Evolutionary conservation across 176 grass and related monocot species (phyloP), one percentile per base, ranked within the genome.

Genomic region (Urochloa ruziziensis): DNA sequence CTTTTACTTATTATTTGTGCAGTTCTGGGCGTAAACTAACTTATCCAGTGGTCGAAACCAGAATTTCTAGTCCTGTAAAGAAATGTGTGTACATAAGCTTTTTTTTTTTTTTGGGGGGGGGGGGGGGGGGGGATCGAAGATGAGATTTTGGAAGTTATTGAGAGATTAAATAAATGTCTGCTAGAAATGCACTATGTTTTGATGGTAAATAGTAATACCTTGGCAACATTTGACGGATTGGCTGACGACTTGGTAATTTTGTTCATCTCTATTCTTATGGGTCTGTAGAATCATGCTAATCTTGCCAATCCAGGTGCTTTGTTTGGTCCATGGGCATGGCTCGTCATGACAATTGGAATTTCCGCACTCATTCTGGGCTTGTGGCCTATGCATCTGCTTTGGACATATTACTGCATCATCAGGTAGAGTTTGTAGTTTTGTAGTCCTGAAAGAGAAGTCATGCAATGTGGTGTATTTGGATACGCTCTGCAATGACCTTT

Each of bases 371-470:
- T 93, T 72, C 32, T 98, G 13, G 93, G 93, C 53, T 80, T 98
- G 60, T 98, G 96, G 96, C 96, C 93, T 70, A 62, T 64, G 35
- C 96, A 98, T 86, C 62, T 85, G 17, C 74, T 98, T 80, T 98
- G 96, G 96, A 98, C 93, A 76, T 94, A 86, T 81, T 98, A 94
- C 96, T 94, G 91, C 80, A 79, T 98, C 82, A 75, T 91, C 71
- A 95, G 96, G 93, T 95, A 93, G 74, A 5, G 16, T 87, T 89
- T 44, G n/a, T 28, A 47, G 24, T 81, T 80, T 51, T 62, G 29
- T 46, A 62, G 11, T 58, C 69, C 10, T 72, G 17, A 90, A 82
- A 73, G 82, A 42, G 37, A 34, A 33, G 30, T 39, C 2, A 82
- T 79, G 43, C 15, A 13, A 84, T 89, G 65, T 40, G 24, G 67